Base-by-base conservation (phyloP, 2,329 filamentous ascomycete species). In the Septoria linicola region DNA sequence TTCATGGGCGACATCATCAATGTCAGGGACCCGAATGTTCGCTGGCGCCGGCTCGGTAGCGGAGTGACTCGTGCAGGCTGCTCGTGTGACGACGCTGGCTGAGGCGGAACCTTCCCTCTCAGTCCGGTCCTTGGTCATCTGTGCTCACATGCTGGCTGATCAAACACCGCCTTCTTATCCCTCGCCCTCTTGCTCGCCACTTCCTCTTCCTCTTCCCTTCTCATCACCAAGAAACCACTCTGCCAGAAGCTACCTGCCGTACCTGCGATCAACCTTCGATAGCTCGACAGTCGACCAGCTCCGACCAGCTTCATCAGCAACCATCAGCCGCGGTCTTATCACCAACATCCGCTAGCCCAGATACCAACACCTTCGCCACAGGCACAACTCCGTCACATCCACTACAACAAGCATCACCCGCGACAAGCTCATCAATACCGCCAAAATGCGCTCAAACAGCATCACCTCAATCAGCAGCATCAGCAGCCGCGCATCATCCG, bases 381-480 rank as follows among this genome's bases (percentile, higher is more conserved):
- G 16, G 14, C 14, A 11, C 21, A 20, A 30, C 27, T 8, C 19
- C 8, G 30, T 34, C 20, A 8, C 23, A 47, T 47, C 23, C 34
- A 40, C 19, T 34, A 19, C 20, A 23, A 19, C 32, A 31, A 11
- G 34, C 11, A 17, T 21, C 16, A 20, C 27, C 27, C 23, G n/a
- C n/a, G n/a, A n/a, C n/a, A n/a, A n/a, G n/a, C 20, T 23, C 32
- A 42, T 14, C 13, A 13, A 21, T 31, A n/a, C 55, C 52, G 53
- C 48, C 59, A 69, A 42, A 63, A 73, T 73, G 68, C 70, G 70
- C 51, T 69, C 68, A 53, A 71, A 68, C 62, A 71, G 69, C 68
- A 68, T 73, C 63, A 69, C 69, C 51, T 74, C 70, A 65, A 62
- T 72, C 62, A 69, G 68, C 63, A 72, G 71, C 27, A 59, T 65